Evolutionary conservation across 2,329 filamentous ascomycete genomes (phyloP), one percentile per base, ranked within the genome.

Genomic region (Lasiodiplodia sp.): DNA sequence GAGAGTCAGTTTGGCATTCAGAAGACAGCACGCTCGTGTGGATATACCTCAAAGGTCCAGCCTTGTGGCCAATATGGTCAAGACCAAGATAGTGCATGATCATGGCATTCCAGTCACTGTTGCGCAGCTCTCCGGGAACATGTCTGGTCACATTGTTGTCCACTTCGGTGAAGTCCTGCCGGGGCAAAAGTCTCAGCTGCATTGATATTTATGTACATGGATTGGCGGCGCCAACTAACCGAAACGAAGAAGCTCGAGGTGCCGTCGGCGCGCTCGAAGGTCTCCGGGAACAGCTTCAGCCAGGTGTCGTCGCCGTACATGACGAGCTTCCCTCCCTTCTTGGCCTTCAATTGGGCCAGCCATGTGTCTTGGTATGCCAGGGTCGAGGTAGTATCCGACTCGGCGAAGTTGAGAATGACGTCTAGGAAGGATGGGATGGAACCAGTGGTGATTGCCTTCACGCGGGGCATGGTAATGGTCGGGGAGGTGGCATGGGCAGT

Each of bases 251-350:
- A 99, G 82, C 95, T 98, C 68, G 94, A 94, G 2, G 96, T 99
- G 58, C 96, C 96, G 80, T 99, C 96, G 63, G 90, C 86, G 51
- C 94, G 90, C 73, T 91, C 89, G 82, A 99, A 99, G 58, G 91
- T 93, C 18, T 87, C 89, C 0, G 96, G 96, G 75, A 99, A 99
- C 16, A 99, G 85, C 83, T 97, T 98, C 73, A 99, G 83, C 96
- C 96, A 99, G 23, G 96, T 99, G 79, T 99, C 96, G 76, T 99
- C 96, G 60, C 96, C 96, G 76, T 96, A 97, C 91, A 99, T 96
- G 77, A 97, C 84, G 71, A 98, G 85, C 75, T 92, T 94, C 23
- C 92, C 93, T 56, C 71, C 75, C 40, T 77, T 71, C 70, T 79
- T 78, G 52, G 90, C 89, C 78, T 91, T 95, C 82, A 99, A 89